A percentile compares a stretch with the other conserved stretches of the same genome.
These are phyloP conservation scores for Lentinula boryana DNA, from an alignment of 768 basidiomycete genomes.

Conservation along the genomic window DNA sequence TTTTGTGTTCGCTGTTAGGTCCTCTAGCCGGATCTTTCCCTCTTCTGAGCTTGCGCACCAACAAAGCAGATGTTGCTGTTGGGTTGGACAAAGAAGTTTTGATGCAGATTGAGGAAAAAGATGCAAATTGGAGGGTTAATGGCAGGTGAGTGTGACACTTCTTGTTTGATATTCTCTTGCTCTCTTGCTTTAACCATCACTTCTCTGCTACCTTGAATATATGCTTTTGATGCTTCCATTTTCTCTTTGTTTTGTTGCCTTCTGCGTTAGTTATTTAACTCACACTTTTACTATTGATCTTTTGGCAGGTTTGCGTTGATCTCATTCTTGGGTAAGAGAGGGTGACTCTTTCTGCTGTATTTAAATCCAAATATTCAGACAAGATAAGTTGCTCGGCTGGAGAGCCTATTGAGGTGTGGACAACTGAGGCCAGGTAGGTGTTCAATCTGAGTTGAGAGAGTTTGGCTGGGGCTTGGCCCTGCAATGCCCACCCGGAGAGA, in stretches of 20 bases:
- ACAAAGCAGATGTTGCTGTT: slow-evolving; percentile 93
- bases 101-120: slow-evolving; percentile 58
- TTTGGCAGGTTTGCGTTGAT: slow-evolving; percentile 36
- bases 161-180: too few species aligned
- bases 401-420: too few species aligned
- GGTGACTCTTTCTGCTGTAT: neutral
- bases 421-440: too few species aligned
- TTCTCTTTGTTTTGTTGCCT: neutral
- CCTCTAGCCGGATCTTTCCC: slow-evolving; percentile 77
- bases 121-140: slow-evolving; percentile 70
- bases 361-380: too few species aligned
- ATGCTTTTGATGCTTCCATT: neutral
- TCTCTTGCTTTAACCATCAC: neutral
- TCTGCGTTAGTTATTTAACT: neutral
- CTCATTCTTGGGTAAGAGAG: slow-evolving; percentile 20
- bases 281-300: neutral
- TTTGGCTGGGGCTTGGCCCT: too few species aligned
- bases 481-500: too few species aligned
- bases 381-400: too few species aligned
- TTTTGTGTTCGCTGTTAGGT: slow-evolving; percentile 38
- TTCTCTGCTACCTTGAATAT: too few species aligned
- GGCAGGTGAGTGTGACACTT: slow-evolving; percentile 53
- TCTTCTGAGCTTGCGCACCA: slow-evolving; percentile 81
- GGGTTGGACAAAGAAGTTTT: slow-evolving; percentile 69
- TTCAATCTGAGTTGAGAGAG: too few species aligned